A percentile compares a stretch with the other conserved stretches of the same genome.
Conservation (phyloP, 164 flowering plant species). For the Sextonia rubra region DNA sequence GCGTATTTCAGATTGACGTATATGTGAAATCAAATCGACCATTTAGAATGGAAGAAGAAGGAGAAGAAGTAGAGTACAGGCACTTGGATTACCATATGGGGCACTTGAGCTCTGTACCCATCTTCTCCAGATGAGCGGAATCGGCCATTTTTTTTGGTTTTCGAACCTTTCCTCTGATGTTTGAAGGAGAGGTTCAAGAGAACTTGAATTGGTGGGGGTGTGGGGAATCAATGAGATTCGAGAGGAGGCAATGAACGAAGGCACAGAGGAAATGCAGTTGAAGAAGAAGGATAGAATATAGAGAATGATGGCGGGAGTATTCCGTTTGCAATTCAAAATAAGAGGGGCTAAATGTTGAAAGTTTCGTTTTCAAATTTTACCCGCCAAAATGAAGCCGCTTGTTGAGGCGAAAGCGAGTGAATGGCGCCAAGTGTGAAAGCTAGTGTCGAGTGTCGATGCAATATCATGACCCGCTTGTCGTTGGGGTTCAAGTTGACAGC, state of each 20-base stretch:
- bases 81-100: conserved; percentile 68
- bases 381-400: background rate
- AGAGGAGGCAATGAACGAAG: background rate
- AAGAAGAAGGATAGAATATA: background rate
- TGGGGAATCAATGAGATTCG: background rate
- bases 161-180: background rate
- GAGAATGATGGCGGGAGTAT: background rate
- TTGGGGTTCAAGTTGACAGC: too few species aligned
- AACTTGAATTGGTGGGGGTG: background rate
- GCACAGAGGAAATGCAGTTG: background rate
- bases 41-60: background rate
- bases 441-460: too few species aligned
- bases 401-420: too few species aligned
- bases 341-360: background rate
- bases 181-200: background rate
- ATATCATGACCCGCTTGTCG: too few species aligned
- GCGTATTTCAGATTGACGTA: background rate
- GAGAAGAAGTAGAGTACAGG: background rate
- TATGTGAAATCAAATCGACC: background rate
- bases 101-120: conserved; percentile 96
- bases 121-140: conserved; percentile 57
- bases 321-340: background rate
- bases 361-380: background rate
- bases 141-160: conserved; percentile 40
- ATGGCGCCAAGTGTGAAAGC: too few species aligned